Conservation (phyloP, 169 alveolate genomes). For the Cryptosporidium baileyi region DNA sequence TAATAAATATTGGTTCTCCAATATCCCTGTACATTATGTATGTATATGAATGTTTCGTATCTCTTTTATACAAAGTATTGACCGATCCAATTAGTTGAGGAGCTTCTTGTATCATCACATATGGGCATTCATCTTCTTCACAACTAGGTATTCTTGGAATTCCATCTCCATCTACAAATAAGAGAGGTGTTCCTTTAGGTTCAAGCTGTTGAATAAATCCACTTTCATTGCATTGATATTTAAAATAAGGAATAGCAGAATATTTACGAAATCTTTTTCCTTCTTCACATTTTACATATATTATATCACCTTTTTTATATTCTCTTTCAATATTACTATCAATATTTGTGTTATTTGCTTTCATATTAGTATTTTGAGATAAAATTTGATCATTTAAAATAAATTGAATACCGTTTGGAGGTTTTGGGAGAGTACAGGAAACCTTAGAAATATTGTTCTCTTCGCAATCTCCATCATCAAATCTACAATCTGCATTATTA, state of each 20-base stretch:
- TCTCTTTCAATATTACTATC: not conserved
- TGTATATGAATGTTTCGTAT: conserved; percentile 20
- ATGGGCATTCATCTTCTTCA: conserved; percentile 56
- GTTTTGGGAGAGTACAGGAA: conserved; percentile 25
- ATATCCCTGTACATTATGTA: conserved; percentile 52
- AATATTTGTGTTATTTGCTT: not conserved
- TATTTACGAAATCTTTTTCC: conserved; percentile 32
- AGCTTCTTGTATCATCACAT: conserved; percentile 26
- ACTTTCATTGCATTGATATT: conserved; percentile 48
- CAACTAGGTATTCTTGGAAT: conserved; percentile 45
- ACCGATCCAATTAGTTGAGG: conserved; percentile 40
- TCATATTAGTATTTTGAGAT: not conserved
- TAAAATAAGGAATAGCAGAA: conserved; percentile 32
- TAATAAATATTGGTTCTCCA: conserved; percentile 50
- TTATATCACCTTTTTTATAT: conserved; percentile 16
- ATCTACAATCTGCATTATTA: conserved; percentile 74
- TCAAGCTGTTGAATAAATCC: conserved; percentile 47
- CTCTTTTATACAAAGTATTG: conserved; percentile 42
- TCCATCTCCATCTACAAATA: conserved; percentile 55
- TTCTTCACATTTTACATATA: not conserved
- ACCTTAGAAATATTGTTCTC: conserved; percentile 62
- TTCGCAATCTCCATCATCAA: conserved; percentile 78
- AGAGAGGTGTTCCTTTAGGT: conserved; percentile 45
- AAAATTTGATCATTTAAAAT: not conserved
- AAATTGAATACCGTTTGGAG: not conserved